Conservation (phyloP, 2,329 filamentous ascomycete genomes). For the Clarireedia sp. region DNA sequence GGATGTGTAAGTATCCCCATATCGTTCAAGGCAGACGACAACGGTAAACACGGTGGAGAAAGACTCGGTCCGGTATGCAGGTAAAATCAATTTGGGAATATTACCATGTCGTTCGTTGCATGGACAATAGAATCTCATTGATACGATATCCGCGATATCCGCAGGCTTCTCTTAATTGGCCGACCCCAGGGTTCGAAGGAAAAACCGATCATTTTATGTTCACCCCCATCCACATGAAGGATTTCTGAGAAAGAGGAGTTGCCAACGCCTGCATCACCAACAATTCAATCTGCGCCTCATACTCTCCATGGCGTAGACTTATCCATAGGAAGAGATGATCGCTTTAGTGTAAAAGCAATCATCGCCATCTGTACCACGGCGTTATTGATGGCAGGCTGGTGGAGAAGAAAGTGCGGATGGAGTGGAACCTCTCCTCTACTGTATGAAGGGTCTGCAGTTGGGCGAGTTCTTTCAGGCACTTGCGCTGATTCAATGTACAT, state of each 20-base stretch:
- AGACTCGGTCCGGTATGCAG: conserved; percentile 5
- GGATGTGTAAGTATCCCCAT: neutral
- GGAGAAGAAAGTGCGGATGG: neutral
- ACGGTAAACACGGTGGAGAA: conserved; percentile 5
- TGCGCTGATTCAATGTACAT: neutral
- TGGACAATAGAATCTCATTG: neutral
- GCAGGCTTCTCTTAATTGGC: neutral
- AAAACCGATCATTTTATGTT: neutral
- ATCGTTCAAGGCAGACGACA: neutral
- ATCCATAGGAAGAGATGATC: too few relatives aligned
- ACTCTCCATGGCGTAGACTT: neutral
- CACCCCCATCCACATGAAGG: neutral
- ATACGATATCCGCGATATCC: conserved; percentile 3
- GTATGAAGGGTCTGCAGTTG: neutral
- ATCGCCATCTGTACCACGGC: too few relatives aligned
- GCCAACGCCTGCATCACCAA: neutral
- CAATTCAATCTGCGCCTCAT: neutral
- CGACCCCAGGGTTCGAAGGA: neutral
- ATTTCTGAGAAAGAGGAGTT: neutral
- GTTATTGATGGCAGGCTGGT: too few relatives aligned
- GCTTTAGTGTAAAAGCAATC: too few relatives aligned
- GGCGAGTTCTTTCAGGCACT: neutral
- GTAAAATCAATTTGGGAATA: conserved; percentile 7
- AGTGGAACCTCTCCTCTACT: neutral
- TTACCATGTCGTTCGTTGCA: conserved; percentile 7